Evolutionary conservation across 805 yeast species (phyloP).

Genomic region (Candida qinlingensis): DNA sequence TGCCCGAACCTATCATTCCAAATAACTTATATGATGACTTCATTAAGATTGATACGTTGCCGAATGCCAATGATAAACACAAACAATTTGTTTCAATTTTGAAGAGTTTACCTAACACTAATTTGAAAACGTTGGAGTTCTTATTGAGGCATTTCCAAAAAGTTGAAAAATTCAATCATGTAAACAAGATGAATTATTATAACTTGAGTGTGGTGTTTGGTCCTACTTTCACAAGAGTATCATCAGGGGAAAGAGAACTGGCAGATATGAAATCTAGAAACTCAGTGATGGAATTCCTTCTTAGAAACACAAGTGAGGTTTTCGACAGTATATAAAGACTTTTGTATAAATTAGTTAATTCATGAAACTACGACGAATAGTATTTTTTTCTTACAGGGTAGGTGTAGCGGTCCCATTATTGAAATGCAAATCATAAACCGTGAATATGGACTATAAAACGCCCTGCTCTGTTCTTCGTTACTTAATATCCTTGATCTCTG

Average conservation of each 20-base stretch:
- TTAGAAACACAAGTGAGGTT: slow-evolving; percentile 41
- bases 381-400: not conserved
- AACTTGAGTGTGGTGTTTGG: slow-evolving; percentile 92
- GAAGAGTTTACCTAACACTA: slow-evolving; percentile 58
- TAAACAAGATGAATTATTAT: slow-evolving; percentile 76
- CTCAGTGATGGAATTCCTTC: slow-evolving; percentile 67
- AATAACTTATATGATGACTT: slow-evolving; percentile 61
- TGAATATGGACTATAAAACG: no score
- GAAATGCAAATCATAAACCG: not conserved
- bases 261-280: slow-evolving; percentile 79
- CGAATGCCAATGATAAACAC: slow-evolving; percentile 23
- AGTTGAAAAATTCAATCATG: slow-evolving; percentile 46
- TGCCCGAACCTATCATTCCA: slow-evolving; percentile 83
- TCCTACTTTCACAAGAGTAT: slow-evolving; percentile 82
- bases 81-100: slow-evolving; percentile 42
- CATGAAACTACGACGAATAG: not conserved
- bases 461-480: slow-evolving; percentile 2
- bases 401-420: not conserved
- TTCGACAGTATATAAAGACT: slow-evolving; percentile 18
- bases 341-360: no score
- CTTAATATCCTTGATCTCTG: slow-evolving; percentile 62
- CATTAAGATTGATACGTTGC: slow-evolving; percentile 45
- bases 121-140: slow-evolving; percentile 48
- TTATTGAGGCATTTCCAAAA: slow-evolving; percentile 61
- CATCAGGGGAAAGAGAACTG: slow-evolving; percentile 75